Evolutionary conservation across 257 asterid genomes (phyloP).

Genomic region (Scutellaria baicalensis): DNA sequence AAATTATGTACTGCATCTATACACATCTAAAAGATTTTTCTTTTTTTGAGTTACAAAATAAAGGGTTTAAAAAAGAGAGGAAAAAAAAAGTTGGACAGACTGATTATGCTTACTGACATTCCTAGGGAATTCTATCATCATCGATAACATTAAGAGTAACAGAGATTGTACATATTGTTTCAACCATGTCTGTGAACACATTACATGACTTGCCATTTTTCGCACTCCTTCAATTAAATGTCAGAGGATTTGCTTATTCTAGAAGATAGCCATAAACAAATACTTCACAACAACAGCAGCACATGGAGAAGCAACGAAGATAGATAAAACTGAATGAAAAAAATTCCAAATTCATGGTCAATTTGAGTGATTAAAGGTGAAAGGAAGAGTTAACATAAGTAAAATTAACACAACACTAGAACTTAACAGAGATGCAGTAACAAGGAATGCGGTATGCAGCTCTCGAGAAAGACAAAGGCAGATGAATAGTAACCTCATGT

Average conservation of each 20-base stretch:
- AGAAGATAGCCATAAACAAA: background rate
- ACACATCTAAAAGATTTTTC: no score
- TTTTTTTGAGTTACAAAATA: no score
- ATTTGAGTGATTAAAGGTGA: background rate
- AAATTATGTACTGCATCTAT: no score
- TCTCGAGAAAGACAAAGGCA: background rate
- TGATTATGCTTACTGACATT: background rate
- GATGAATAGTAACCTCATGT: background rate
- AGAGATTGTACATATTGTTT: background rate
- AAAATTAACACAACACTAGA: background rate
- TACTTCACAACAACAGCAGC: background rate
- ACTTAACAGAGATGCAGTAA: background rate
- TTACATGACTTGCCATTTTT: background rate
- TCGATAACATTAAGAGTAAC: background rate
- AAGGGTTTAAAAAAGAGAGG: background rate
- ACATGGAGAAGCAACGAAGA: background rate
- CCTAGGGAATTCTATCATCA: background rate
- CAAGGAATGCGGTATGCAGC: background rate
- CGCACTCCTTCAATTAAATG: no score
- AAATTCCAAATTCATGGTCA: background rate
- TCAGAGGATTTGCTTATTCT: background rate
- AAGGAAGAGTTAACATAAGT: background rate
- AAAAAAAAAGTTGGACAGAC: background rate
- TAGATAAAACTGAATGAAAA: no score
- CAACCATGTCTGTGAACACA: background rate